These are phyloP conservation scores for Tolypocladium paradoxum DNA, from an alignment of 2,329 filamentous ascomycete genomes.

Conservation along the genomic window DNA sequence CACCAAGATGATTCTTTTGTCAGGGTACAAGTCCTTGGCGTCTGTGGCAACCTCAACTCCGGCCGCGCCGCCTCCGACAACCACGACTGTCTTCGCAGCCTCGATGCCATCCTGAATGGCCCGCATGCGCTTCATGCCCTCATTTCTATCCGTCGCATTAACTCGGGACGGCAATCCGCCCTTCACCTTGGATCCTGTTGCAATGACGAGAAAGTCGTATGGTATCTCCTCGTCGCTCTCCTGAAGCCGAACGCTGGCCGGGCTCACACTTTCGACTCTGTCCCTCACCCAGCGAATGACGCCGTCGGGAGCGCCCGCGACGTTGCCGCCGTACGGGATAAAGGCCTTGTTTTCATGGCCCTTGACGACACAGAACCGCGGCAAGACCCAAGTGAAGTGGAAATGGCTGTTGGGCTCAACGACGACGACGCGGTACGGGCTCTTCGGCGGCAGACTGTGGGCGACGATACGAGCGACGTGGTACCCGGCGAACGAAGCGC, in stretches of 20 bases:
- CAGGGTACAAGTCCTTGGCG: conserved; percentile 42
- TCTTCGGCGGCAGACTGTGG: conserved; percentile 33
- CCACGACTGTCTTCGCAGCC: conserved; percentile 30
- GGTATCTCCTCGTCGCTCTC: conserved; percentile 30
- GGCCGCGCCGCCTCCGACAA: conserved; percentile 49
- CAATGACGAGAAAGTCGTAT: conserved; percentile 46
- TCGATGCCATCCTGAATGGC: conserved; percentile 35
- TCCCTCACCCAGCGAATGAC: conserved; percentile 30
- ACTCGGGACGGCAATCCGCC: conserved; percentile 38
- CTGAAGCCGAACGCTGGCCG: conserved; percentile 25
- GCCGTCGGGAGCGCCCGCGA: conserved; percentile 22
- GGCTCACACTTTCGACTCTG: conserved; percentile 26
- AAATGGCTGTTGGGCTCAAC: conserved; percentile 51
- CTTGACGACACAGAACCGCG: conserved; percentile 45
- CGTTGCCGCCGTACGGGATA: conserved; percentile 41
- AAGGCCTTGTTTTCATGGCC: conserved; percentile 47
- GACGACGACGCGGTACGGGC: conserved; percentile 39
- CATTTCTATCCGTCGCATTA: conserved; percentile 26
- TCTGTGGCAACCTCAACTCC: conserved; percentile 52
- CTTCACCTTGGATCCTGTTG: conserved; percentile 39
- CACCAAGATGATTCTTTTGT: conserved; percentile 45
- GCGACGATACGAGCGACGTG: conserved; percentile 36
- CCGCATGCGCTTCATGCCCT: conserved; percentile 31
- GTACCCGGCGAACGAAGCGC: conserved; percentile 47
- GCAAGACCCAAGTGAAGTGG: conserved; percentile 50